These are phyloP conservation scores for Naematelia aurantialba DNA, from an alignment of 768 basidiomycete species.

Conservation along the genomic window DNA sequence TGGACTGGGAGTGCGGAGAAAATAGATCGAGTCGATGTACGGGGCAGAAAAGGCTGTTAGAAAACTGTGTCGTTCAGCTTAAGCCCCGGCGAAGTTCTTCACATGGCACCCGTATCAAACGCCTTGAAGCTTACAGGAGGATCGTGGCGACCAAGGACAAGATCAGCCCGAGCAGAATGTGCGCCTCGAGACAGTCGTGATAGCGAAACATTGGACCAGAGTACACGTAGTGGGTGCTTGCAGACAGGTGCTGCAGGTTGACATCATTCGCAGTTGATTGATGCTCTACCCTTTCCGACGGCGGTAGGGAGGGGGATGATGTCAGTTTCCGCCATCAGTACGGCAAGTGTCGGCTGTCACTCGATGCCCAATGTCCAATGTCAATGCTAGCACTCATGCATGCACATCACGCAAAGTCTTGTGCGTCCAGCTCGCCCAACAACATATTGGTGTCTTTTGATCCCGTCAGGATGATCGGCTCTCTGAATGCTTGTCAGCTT, in stretches of 20 bases:
- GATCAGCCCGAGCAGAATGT: constrained; percentile 19
- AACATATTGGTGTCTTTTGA: constrained; percentile 93
- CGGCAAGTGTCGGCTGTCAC: too few species aligned
- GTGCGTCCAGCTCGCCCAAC: constrained; percentile 75
- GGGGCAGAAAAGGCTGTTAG: constrained; percentile 44
- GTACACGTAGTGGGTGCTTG: background rate
- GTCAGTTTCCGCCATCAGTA: background rate
- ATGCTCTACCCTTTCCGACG: background rate
- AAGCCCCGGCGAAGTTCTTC: too few species aligned
- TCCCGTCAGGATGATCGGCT: constrained; percentile 65
- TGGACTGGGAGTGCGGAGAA: constrained; percentile 16
- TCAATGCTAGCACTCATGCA: background rate
- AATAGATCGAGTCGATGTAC: constrained; percentile 40
- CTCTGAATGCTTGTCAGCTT: constrained; percentile 52
- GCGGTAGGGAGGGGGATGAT: background rate
- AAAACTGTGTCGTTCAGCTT: too few species aligned
- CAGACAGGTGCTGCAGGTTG: too few species aligned
- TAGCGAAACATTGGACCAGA: background rate
- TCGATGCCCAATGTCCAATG: background rate
- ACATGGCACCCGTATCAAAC: too few species aligned
- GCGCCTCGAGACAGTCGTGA: constrained; percentile 21
- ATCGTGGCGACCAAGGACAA: constrained; percentile 6
- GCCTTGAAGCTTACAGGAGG: constrained; percentile 14
- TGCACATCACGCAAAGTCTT: constrained; percentile 30
- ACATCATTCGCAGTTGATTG: too few species aligned